Evolutionary conservation across 2,329 filamentous ascomycete species (phyloP).

Genomic region (Grosmannia serpens): DNA sequence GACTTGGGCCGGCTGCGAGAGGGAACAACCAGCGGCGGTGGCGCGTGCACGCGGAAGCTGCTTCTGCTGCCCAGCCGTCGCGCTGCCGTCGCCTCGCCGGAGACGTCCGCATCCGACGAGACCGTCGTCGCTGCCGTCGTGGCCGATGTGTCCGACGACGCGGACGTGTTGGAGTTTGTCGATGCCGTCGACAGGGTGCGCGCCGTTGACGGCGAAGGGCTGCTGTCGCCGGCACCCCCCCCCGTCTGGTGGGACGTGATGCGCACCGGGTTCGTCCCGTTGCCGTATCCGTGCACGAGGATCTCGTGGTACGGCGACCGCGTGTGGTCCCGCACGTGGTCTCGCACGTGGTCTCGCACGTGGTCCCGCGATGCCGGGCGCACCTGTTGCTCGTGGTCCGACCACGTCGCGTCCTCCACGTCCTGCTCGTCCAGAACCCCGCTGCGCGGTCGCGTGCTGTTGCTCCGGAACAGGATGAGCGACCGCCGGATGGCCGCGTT

Average conservation of each 20-base stretch:
- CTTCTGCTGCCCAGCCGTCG: neutral
- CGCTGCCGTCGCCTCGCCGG: neutral
- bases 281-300: slow-evolving; percentile 41
- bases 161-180: slow-evolving; percentile 12
- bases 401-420: neutral
- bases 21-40: neutral
- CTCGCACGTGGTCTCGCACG: no score
- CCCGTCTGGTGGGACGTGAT: neutral
- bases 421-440: neutral
- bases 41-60: no score
- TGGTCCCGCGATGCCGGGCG: neutral
- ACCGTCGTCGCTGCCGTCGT: neutral
- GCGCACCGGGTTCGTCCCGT: slow-evolving; percentile 30
- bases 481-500: slow-evolving; percentile 21
- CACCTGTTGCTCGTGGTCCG: neutral
- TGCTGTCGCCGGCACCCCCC: slow-evolving; percentile 2
- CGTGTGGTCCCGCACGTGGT: neutral
- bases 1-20: neutral
- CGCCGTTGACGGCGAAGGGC: slow-evolving; percentile 9
- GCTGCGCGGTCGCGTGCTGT: neutral
- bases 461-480: slow-evolving; percentile 18
- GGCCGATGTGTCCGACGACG: slow-evolving; percentile 4
- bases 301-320: slow-evolving; percentile 35
- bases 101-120: neutral
- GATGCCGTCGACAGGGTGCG: slow-evolving; percentile 17